These are phyloP conservation scores for Zanthoxylum bungeanum DNA, from an alignment of 345 rosid genomes.

Conservation along the genomic window DNA sequence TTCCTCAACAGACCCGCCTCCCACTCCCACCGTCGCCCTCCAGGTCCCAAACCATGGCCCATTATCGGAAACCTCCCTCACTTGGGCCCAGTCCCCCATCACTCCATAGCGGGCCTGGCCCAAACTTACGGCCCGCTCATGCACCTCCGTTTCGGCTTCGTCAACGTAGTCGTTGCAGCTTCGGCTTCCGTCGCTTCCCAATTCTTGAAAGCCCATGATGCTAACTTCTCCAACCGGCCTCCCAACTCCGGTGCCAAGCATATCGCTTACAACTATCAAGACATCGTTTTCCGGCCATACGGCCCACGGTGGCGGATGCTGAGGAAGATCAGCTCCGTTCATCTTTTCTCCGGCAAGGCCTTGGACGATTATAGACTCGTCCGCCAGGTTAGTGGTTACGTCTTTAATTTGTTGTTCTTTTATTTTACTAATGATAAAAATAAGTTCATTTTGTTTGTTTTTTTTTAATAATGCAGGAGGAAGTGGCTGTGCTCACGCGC, in stretches of 20 bases:
- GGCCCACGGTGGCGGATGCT: slow-evolving; percentile 88
- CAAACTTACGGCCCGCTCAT: slow-evolving; percentile 68
- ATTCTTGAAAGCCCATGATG: slow-evolving; percentile 69
- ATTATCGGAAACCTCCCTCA: slow-evolving; percentile 88
- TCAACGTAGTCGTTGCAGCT: slow-evolving; percentile 75
- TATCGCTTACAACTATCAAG: slow-evolving; percentile 85
- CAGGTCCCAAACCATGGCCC: slow-evolving; percentile 93
- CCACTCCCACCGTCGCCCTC: slow-evolving; percentile 55
- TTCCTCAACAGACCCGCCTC: slow-evolving; percentile 19
- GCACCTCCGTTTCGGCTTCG: slow-evolving; percentile 73
- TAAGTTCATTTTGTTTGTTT: too few species aligned
- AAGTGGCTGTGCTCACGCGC: slow-evolving; percentile 43
- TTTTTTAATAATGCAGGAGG: too few species aligned
- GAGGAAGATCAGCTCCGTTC: slow-evolving; percentile 74
- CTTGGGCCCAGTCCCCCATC: slow-evolving; percentile 78
- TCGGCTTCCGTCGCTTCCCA: slow-evolving; percentile 84
- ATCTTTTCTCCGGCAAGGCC: slow-evolving; percentile 87
- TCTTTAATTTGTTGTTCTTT: too few species aligned
- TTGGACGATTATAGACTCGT: slow-evolving; percentile 70
- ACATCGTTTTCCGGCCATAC: slow-evolving; percentile 90
- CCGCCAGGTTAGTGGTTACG: slow-evolving; percentile 88
- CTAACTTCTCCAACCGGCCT: slow-evolving; percentile 87
- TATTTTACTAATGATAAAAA: too few species aligned
- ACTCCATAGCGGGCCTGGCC: slow-evolving; percentile 52
- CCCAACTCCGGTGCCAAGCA: slow-evolving; percentile 89